Evolutionary conservation across 1,284 basidiomycete species (phyloP).

Genomic region (Cryptococcus wingfieldii): DNA sequence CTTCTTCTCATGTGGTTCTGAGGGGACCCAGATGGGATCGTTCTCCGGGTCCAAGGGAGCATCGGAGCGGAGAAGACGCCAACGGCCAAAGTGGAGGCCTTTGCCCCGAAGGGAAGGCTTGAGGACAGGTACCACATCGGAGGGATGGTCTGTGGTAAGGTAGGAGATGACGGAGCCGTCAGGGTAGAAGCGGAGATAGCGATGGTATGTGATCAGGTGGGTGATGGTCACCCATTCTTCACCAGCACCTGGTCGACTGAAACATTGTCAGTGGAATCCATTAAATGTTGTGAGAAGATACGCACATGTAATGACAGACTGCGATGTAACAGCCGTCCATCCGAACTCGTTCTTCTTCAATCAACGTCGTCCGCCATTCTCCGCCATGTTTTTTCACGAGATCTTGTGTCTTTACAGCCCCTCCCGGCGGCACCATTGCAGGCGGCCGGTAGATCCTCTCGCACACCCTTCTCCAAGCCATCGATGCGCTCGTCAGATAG

Average conservation of each 20-base stretch:
- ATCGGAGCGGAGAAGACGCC: slow-evolving; percentile 36
- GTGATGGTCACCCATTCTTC: slow-evolving; percentile 69
- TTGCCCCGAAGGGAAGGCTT: slow-evolving; percentile 74
- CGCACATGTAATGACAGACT: slow-evolving; percentile 66
- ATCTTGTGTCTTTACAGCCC: slow-evolving; percentile 15
- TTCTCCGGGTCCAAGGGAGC: slow-evolving; percentile 24
- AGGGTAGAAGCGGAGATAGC: slow-evolving; percentile 75
- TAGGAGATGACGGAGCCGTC: slow-evolving; percentile 81
- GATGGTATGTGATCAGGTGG: slow-evolving; percentile 47
- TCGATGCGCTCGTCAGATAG: slow-evolving; percentile 61
- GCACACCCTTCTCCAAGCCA: slow-evolving; percentile 61
- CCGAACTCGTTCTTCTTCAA: slow-evolving; percentile 76
- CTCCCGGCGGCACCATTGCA: slow-evolving; percentile 29
- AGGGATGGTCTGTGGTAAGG: slow-evolving; percentile 74
- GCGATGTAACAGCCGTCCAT: slow-evolving; percentile 85
- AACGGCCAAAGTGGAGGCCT: slow-evolving; percentile 52
- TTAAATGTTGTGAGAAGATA: background rate
- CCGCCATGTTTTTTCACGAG: slow-evolving; percentile 56
- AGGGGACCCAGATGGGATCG: background rate
- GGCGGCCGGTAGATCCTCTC: slow-evolving; percentile 63
- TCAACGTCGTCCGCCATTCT: slow-evolving; percentile 68
- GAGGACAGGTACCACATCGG: slow-evolving; percentile 70
- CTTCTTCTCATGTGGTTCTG: background rate
- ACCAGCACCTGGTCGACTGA: slow-evolving; percentile 67
- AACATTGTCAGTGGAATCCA: background rate